Conservation (phyloP, 2,329 filamentous ascomycete species). For the Leptographium galeiforme region DNA sequence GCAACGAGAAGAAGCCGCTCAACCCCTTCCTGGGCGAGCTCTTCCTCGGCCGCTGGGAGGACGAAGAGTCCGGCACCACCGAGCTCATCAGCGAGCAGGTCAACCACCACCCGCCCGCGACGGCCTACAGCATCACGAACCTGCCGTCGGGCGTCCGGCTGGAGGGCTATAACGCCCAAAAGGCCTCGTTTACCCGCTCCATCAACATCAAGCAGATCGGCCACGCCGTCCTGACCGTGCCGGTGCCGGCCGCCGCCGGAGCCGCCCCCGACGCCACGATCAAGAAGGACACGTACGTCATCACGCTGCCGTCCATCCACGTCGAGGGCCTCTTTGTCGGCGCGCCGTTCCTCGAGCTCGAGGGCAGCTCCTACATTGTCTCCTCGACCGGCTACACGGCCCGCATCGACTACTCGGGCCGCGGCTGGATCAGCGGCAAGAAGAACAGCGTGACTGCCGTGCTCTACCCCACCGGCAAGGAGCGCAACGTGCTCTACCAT, state of each 20-base stretch:
- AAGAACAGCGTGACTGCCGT: constrained; percentile 79
- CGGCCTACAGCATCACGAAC: constrained; percentile 88
- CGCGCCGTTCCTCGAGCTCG: constrained; percentile 80
- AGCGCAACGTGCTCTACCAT: constrained; percentile 66
- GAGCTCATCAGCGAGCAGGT: constrained; percentile 90
- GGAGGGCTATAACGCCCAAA: constrained; percentile 92
- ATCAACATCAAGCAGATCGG: constrained; percentile 94
- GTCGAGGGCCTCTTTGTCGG: constrained; percentile 86
- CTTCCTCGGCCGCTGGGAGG: constrained; percentile 83
- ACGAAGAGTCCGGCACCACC: constrained; percentile 65
- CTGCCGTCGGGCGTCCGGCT: constrained; percentile 63
- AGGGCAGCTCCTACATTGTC: constrained; percentile 71
- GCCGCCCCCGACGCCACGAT: constrained; percentile 37
- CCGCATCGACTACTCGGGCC: constrained; percentile 86
- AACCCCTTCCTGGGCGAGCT: constrained; percentile 95
- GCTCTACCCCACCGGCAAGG: constrained; percentile 56
- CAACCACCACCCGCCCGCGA: constrained; percentile 85
- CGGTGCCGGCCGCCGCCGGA: constrained; percentile 21
- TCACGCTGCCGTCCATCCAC: constrained; percentile 81
- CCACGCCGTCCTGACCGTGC: constrained; percentile 70
- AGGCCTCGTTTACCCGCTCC: constrained; percentile 84
- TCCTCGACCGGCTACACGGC: constrained; percentile 78
- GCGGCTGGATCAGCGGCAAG: constrained; percentile 89
- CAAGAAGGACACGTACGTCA: constrained; percentile 60
- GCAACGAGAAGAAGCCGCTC: constrained; percentile 93